Evolutionary conservation across 2,329 filamentous ascomycete species (phyloP).

Genomic region (Colletotrichum filicis): DNA sequence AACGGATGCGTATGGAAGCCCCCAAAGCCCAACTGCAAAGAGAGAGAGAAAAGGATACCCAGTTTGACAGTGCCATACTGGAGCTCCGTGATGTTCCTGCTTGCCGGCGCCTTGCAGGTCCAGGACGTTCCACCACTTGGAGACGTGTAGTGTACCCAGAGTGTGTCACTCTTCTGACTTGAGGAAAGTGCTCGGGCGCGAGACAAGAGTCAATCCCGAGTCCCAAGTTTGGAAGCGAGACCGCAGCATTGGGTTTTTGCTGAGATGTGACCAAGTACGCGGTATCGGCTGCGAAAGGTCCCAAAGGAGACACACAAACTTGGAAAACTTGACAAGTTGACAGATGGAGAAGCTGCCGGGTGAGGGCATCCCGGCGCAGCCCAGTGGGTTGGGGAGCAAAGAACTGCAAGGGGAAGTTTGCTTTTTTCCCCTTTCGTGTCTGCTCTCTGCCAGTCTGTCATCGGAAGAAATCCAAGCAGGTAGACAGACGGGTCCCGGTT

Average conservation of each 20-base stretch:
- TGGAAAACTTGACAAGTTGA: neutral
- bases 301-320: neutral
- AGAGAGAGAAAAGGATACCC: neutral
- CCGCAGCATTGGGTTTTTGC: neutral
- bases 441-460: neutral
- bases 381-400: neutral
- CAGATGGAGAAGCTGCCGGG: neutral
- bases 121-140: neutral
- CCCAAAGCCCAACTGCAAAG: neutral
- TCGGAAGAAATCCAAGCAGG: neutral
- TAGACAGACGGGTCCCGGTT: neutral
- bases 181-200: neutral
- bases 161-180: constrained; percentile 5
- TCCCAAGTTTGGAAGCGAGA: neutral
- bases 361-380: neutral
- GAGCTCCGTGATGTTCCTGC: constrained; percentile 20
- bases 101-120: constrained; percentile 27
- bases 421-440: neutral
- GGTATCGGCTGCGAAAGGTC: neutral
- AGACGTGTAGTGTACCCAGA: constrained; percentile 6
- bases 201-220: neutral
- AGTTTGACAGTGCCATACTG: constrained; percentile 30
- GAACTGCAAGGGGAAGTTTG: neutral
- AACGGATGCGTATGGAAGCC: neutral
- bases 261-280: neutral